Percentiles rank a stretch among this genome's conserved stretches.
Evolutionary conservation across 805 yeast species (phyloP).

Genomic region (Lipomyces chichibuensis): DNA sequence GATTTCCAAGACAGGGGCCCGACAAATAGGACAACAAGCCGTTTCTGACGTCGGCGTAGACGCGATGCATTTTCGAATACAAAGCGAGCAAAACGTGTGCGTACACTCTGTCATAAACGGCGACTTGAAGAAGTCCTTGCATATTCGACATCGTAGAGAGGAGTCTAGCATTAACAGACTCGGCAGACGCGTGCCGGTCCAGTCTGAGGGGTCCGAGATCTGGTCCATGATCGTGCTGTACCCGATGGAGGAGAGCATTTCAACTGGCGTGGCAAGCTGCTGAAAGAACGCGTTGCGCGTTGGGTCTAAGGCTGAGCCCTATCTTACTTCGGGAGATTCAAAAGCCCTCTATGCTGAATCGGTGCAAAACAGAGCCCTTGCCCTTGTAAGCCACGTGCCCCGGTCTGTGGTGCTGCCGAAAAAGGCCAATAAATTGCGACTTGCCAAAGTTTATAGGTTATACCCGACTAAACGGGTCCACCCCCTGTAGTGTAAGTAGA

Average conservation of each 20-base stretch:
- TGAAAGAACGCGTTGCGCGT: too few species aligned
- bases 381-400: not conserved
- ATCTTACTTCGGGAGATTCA: too few species aligned
- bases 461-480: not conserved
- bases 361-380: not conserved
- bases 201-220: conserved; percentile 72
- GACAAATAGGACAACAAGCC: conserved; percentile 77
- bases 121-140: conserved; percentile 77
- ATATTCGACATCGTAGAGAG: conserved; percentile 77
- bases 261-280: too few species aligned
- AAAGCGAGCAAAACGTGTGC: conserved; percentile 86
- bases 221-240: not conserved
- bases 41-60: conserved; percentile 43
- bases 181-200: conserved; percentile 60
- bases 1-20: conserved; percentile 69
- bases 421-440: not conserved
- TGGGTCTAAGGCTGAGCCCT: too few species aligned
- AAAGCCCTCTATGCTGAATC: too few species aligned
- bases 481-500: not conserved
- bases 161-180: conserved; percentile 65
- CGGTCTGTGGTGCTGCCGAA: not conserved
- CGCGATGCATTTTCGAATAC: conserved; percentile 74
- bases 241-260: too few species aligned
- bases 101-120: conserved; percentile 86
- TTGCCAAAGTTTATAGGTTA: too few species aligned